Base-by-base conservation (phyloP, 1,139 yeast genomes). In the Pichia sp. region DNA sequence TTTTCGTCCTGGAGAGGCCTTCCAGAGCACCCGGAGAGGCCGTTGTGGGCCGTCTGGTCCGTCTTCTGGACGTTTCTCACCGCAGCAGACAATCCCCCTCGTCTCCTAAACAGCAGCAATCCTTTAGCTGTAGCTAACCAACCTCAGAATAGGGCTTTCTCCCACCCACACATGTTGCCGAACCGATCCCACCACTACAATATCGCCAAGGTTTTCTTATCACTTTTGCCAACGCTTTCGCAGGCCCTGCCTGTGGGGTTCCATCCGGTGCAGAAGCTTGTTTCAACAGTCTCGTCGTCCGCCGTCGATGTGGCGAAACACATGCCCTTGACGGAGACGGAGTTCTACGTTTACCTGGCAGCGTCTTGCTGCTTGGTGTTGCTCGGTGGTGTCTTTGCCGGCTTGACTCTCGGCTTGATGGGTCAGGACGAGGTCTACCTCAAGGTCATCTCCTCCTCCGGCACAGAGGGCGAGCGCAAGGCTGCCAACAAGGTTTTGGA, bases 351-450 rank as follows among this genome's bases (percentile, higher is more conserved):
- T 51, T 79, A 83, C 62, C 68, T 84, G 62, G 57, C 77, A 40
- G 72, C 87, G 2, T 86, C 96, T 0, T 79, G 78, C 3, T 61
- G 77, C 25, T 76, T 93, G 37, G 98, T 93, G 2, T 67, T 93
- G 42, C 77, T 90, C 3, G 99, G 99, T 48, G 99, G 99, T 58
- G 87, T 90, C 13, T 93, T 93, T 74, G 98, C 99, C 2, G 99
- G 98, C 8, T 74, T 93, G 49, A 93, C 99, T 23, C 75, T 93
- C 52, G 98, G 95, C 2, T 77, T 93, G 31, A 93, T 93, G 99
- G 98, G 98, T 57, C 98, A 91, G 70, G 98, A 93, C 68, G 98
- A 91, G 69, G 95, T 91, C 41, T 88, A 90, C 62, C 71, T 85
- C 56, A 85, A 83, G 65, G 95, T 86, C 26, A 82, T 86, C 58